Evolutionary conservation across 2,329 filamentous ascomycete species (phyloP).

Genomic region (Biscogniauxia sp.): DNA sequence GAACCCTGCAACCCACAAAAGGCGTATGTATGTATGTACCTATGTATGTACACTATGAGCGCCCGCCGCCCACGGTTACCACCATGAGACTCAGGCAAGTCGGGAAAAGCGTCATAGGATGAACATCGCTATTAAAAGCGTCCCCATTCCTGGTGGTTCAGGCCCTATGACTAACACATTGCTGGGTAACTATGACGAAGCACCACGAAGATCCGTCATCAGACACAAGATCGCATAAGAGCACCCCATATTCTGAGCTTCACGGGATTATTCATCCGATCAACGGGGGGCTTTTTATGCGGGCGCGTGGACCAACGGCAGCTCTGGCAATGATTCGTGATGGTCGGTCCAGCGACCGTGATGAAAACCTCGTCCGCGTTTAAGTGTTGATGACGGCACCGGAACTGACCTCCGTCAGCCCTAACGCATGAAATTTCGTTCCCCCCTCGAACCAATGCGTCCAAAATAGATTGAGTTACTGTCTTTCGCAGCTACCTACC

Average conservation of each 20-base stretch:
- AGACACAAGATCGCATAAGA: not conserved
- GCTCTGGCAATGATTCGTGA: not conserved
- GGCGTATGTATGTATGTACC: no score
- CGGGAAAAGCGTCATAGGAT: not conserved
- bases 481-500: not conserved
- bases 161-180: not conserved
- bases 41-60: not conserved
- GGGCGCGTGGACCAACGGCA: not conserved
- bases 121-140: constrained; percentile 1
- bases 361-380: not conserved
- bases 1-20: not conserved
- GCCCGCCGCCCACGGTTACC: not conserved
- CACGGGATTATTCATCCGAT: not conserved
- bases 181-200: not conserved
- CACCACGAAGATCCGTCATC: not conserved
- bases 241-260: not conserved
- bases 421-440: not conserved
- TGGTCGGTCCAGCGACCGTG: not conserved
- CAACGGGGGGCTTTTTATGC: not conserved
- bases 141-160: not conserved
- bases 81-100: not conserved
- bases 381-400: not conserved
- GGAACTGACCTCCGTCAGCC: not conserved
- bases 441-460: not conserved
- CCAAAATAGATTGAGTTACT: not conserved